Percentiles rank a stretch among this genome's conserved stretches.
Evolutionary conservation across 1,284 basidiomycete species (phyloP).

Genomic region (Kwoniella shivajii): DNA sequence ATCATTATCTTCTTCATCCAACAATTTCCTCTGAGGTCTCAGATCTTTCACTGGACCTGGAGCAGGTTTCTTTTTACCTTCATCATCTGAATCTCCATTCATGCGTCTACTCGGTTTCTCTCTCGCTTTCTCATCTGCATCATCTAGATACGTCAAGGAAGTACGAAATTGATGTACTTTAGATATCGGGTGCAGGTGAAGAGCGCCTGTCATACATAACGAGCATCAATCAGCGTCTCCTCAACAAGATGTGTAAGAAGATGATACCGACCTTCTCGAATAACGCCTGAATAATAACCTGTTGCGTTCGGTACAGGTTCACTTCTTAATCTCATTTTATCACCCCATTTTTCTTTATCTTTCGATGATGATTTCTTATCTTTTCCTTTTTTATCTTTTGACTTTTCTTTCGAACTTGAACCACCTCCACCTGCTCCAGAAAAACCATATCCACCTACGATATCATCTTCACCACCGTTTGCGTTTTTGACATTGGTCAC

Average conservation of each 20-base stretch:
- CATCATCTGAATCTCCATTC: slow-evolving; percentile 21
- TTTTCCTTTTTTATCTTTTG: slow-evolving; percentile 31
- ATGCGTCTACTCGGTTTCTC: slow-evolving; percentile 16
- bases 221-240: background rate
- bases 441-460: slow-evolving; percentile 33
- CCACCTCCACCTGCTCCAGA: slow-evolving; percentile 9
- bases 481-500: slow-evolving; percentile 26
- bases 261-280: slow-evolving; percentile 44
- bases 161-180: slow-evolving; percentile 49
- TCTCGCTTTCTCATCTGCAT: slow-evolving; percentile 31
- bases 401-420: slow-evolving; percentile 9
- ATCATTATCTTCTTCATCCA: slow-evolving; percentile 48
- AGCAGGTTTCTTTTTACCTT: slow-evolving; percentile 8
- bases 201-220: slow-evolving; percentile 38
- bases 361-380: slow-evolving; percentile 30
- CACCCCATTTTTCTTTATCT: slow-evolving; percentile 44
- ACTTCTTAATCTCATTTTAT: slow-evolving; percentile 49
- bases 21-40: slow-evolving; percentile 10
- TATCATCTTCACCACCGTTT: slow-evolving; percentile 29
- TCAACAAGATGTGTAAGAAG: background rate
- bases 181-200: slow-evolving; percentile 49
- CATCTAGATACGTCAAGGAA: slow-evolving; percentile 47
- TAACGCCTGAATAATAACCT: slow-evolving; percentile 46
- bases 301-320: slow-evolving; percentile 44
- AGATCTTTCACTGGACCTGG: slow-evolving; percentile 15